Evolutionary conservation across 2,329 filamentous ascomycete species (phyloP), one percentile per base, ranked within the genome.

Genomic region (Beauveria pseudobassiana): DNA sequence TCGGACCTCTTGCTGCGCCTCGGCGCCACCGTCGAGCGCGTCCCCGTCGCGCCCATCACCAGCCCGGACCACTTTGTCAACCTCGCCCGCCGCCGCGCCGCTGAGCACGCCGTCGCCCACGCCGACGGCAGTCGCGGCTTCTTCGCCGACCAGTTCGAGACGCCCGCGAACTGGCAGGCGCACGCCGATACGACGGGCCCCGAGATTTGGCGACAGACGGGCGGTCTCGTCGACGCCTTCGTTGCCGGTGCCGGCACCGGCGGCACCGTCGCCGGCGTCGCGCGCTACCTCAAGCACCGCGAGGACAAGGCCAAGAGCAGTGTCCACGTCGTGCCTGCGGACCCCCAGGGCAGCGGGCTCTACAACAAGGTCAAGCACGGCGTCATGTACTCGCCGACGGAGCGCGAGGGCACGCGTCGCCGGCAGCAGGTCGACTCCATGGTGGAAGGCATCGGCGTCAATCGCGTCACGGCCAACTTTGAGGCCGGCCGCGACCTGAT

Each of bases 61-160:
- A 92, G 93, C 68, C 89, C 89, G 18, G 85, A 87, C 59, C 96
- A 99, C 75, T 99, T 96, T 72, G 95, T 99, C 71, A 98, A 99
- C 77, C 83, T 92, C 5, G 95, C 95, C 8, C 84, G 91, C 28
- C 81, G 83, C 24, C 85, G 91, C 56, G 93, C 95, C 0, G 74
- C 75, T 57, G 87, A 91, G 67, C 93, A 98, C 72, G 90, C 88
- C 0, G 76, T 73, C 0, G 77, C 79, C 9, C 71, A 77, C 1
- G 65, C 57, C 5, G 84, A 85, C 67, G 81, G 79, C 42, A 93
- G 91, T 65, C 81, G 84, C 56, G 95, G 95, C 24, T 93, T 96
- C 76, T 99, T 98, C 72, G 92, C 93, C 1, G 90, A 99, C 73
- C 95, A 99, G 72, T 99, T 99, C 71, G 95, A 99, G 77, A 93